Base-by-base conservation (phyloP, 208 protist species). In the Hexamita inflata region DNA sequence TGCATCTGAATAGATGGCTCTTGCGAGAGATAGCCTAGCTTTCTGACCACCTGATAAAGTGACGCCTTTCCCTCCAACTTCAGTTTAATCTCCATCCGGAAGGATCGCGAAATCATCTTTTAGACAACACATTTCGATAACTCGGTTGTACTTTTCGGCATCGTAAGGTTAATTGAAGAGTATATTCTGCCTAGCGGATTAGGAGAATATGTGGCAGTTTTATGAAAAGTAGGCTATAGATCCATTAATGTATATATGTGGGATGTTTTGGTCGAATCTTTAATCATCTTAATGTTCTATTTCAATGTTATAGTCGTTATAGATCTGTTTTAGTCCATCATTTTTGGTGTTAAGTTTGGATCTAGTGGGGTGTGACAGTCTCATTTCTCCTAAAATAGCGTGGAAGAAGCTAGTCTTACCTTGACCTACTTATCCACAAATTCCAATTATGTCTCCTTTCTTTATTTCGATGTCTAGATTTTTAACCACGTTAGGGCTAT, bases 1-100 rank as follows among this genome's bases (percentile, higher is more conserved):
- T 26, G 19, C 26, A 30, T 75, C 35, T 35, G 49, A 35, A 45
- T 90, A 90, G 1, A 90, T 67, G 0, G 86, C 85, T 40, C 88
- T 65, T 13, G 86, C 86, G 26, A 90, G 40, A 45, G 85, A 49
- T 57, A 89, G 62, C 30, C 86, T 76, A 34, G 74, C 68, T 74
- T 88, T 87, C 79, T 91, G 88, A 24, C 90, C 90, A 29, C 89
- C 89, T 26, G 75, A 84, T 15, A 92, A 73, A 68, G 88, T 93
- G 32, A 92, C 81, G 38, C 90, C 90, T 41, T 80, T 76, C 40
- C 90, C 87, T 26, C 89, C 90, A 77, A 93, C 90, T 34, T 79
- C 68, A 26, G 78, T 82, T 42, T 58, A 29, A 41, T 80, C 75
- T 29, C 78, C 80, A 40, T 2, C 77, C 0, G 62, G 40, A 1